Evolutionary conservation across 2,329 filamentous ascomycete species (phyloP).

Genomic region (Cryphonectria japonica): DNA sequence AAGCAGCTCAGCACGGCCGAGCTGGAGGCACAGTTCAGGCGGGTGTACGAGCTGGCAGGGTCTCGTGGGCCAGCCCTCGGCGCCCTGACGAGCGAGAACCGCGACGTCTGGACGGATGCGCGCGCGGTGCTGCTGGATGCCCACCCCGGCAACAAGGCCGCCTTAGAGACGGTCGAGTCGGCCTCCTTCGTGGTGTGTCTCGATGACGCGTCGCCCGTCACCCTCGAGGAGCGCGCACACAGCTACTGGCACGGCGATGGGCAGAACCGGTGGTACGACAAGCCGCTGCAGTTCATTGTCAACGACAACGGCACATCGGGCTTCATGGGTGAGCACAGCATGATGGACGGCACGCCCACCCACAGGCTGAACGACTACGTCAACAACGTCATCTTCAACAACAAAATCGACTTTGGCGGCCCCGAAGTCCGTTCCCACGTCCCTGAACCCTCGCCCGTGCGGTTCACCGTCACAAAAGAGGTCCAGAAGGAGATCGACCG

Average conservation of each 20-base stretch:
- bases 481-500: conserved; percentile 78
- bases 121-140: conserved; percentile 75
- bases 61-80: conserved; percentile 74
- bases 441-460: conserved; percentile 76
- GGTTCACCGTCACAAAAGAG: conserved; percentile 76
- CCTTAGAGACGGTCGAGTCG: conserved; percentile 82
- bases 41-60: conserved; percentile 75
- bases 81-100: conserved; percentile 86
- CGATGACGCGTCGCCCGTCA: conserved; percentile 88
- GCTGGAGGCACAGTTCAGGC: conserved; percentile 86
- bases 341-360: conserved; percentile 99
- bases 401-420: conserved; percentile 89
- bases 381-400: conserved; percentile 88
- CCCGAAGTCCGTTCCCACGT: conserved; percentile 78
- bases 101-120: conserved; percentile 89
- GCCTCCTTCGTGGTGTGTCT: conserved; percentile 91
- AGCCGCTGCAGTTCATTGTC: conserved; percentile 96
- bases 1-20: conserved; percentile 86
- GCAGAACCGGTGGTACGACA: conserved; percentile 95
- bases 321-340: conserved; percentile 98
- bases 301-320: conserved; percentile 98
- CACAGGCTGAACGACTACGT: conserved; percentile 96
- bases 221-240: conserved; percentile 91
- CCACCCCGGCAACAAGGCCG: conserved; percentile 76
- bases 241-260: conserved; percentile 99